Evolutionary conservation across 768 basidiomycete species (phyloP).

Genomic region (Kwoniella shandongensis): DNA sequence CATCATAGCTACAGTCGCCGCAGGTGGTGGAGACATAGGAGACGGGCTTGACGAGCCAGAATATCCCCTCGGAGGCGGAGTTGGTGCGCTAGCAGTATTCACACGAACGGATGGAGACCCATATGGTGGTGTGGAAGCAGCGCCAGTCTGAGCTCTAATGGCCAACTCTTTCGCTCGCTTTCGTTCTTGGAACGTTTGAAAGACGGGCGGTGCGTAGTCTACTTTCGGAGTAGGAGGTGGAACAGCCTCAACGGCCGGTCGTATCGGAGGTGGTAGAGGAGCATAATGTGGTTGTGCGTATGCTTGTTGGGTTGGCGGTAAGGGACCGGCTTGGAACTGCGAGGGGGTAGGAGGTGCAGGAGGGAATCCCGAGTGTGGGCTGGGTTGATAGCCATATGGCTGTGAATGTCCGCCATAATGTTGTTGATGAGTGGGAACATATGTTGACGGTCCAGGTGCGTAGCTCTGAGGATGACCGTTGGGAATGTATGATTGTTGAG

Average conservation of each 20-base stretch:
- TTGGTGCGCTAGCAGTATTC: background rate
- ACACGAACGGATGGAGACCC: background rate
- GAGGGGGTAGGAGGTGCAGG: background rate
- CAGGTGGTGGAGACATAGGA: conserved; percentile 6
- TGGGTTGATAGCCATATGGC: background rate
- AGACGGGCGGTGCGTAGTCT: conserved; percentile 43
- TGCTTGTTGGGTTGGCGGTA: background rate
- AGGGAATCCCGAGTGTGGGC: too few species aligned
- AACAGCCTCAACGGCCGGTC: conserved; percentile 18
- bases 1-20: conserved; percentile 20
- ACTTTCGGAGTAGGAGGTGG: conserved; percentile 38
- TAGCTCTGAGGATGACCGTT: conserved; percentile 7
- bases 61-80: conserved; percentile 1
- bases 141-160: conserved; percentile 20
- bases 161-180: conserved; percentile 41
- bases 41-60: conserved; percentile 5
- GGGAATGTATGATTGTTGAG: conserved; percentile 6
- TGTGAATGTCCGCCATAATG: background rate
- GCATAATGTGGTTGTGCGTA: background rate
- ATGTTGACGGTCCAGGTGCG: conserved; percentile 3
- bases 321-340: background rate
- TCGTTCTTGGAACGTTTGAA: conserved; percentile 47
- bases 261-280: conserved; percentile 2
- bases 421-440: background rate
- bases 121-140: background rate